Evolutionary conservation across 2,329 filamentous ascomycete species (phyloP), one percentile per base, ranked within the genome.

Genomic region (Hymenoscyphus scutula): DNA sequence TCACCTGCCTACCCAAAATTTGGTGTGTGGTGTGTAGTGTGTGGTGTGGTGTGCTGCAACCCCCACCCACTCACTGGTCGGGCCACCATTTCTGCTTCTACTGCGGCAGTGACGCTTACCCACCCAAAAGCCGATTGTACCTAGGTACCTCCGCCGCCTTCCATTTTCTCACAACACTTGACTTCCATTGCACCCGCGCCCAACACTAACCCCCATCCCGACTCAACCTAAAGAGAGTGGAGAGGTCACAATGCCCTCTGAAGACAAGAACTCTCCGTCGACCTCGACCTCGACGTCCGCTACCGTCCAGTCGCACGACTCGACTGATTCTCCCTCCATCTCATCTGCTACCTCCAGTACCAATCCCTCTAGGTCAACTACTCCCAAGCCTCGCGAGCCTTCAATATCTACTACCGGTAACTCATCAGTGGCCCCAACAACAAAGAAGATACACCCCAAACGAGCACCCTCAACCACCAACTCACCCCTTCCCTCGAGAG

Each of bases 401-500:
- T 54, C 55, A 48, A 48, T 48, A 38, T 56, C 57, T 37, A 61
- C 38, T 17, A n/a, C n/a, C n/a, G n/a, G n/a, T n/a, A n/a, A n/a
- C n/a, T n/a, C n/a, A n/a, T 25, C 25, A 11, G 69, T 68, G 53
- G 57, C 64, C 57, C 56, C 63, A 17, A 55, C 69, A 56, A 58
- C 68, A 58, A 73, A 67, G 62, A 72, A 69, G 61, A 37, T 70
- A 53, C 70, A 67, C 59, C 61, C 69, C 27, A 68, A 67, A 59
- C 65, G 70, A 59, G 56, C 64, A 30, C 61, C 74, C 5, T 80
- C 79, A 8, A 72, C 76, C 23, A 72, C 76, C 53, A 78, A 75
- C 67, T 81, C 80, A n/a, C 76, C 76, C 58, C 72, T 74, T 62
- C 77, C 79, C 56, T 82, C 80, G 37, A 77, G 80, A 65, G 80